phyloP scores from a whole-genome alignment of 768 basidiomycete genomes.

The Epithele typhae region DNA sequence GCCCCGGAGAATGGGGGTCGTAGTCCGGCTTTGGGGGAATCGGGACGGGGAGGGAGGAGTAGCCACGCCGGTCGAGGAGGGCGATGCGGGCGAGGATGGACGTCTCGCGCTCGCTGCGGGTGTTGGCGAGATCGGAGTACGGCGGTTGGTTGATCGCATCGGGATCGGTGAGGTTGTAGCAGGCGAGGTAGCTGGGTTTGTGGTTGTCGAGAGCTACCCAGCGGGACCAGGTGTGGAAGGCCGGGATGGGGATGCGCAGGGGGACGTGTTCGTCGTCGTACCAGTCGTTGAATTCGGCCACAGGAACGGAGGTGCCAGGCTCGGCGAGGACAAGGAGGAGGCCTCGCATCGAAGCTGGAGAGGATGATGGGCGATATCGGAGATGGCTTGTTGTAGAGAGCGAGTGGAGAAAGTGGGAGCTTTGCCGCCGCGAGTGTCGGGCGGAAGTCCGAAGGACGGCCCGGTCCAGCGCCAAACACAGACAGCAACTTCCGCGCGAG shows the following conservation, averaged over 20 bases:
- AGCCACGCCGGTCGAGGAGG: conserved; percentile 26
- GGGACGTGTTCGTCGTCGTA: conserved; percentile 49
- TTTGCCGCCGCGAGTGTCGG: no score
- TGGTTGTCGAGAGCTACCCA: conserved; percentile 25
- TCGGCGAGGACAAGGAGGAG: conserved; percentile 2
- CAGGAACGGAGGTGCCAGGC: neutral
- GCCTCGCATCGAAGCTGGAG: neutral
- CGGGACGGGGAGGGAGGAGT: conserved; percentile 3
- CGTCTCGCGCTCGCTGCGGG: conserved; percentile 26
- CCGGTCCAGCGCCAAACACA: no score
- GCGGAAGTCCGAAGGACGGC: no score
- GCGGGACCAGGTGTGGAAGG: conserved; percentile 26
- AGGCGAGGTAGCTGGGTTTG: conserved; percentile 25
- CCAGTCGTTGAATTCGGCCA: conserved; percentile 1
- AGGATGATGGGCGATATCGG: neutral
- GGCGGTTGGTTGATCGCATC: conserved; percentile 22
- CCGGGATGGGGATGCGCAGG: conserved; percentile 24
- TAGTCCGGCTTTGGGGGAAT: conserved; percentile 1
- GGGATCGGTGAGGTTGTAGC: conserved; percentile 26
- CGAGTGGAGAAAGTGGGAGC: no score
- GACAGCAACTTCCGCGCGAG: no score
- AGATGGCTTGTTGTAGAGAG: no score
- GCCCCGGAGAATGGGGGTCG: conserved; percentile 16
- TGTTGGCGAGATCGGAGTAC: conserved; percentile 26
- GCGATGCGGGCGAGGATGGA: conserved; percentile 21